Conservation (phyloP, 2,329 filamentous ascomycete species). For the Ophiosphaerella narmari region DNA sequence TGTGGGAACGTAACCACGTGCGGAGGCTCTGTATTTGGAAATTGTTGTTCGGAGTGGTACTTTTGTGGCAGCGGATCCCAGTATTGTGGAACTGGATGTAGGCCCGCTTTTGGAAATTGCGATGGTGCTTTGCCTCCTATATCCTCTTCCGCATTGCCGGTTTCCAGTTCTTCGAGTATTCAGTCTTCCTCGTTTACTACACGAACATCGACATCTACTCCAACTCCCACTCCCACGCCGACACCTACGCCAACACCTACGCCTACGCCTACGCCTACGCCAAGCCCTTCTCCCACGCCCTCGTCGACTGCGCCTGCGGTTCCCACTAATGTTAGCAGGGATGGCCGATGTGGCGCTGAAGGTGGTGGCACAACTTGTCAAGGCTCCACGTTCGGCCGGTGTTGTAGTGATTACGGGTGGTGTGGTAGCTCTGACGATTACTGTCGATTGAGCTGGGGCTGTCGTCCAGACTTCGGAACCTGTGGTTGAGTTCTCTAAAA, state of each 20-base stretch:
- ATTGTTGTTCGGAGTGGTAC: constrained; percentile 34
- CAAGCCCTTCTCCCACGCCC: constrained; percentile 11
- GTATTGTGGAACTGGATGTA: constrained; percentile 36
- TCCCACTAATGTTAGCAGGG: constrained; percentile 31
- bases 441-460: constrained; percentile 25
- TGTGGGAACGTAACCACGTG: constrained; percentile 39
- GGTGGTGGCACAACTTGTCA: constrained; percentile 26
- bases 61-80: constrained; percentile 27
- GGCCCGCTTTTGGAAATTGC: constrained; percentile 29
- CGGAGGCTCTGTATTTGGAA: constrained; percentile 27
- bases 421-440: constrained; percentile 28
- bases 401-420: constrained; percentile 34
- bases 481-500: constrained; percentile 11
- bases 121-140: constrained; percentile 19
- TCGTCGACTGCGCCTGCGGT: constrained; percentile 15
- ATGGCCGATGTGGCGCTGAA: constrained; percentile 32
- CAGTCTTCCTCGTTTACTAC: constrained; percentile 1
- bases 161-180: constrained; percentile 10
- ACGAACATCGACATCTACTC: background rate
- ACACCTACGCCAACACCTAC: constrained; percentile 16
- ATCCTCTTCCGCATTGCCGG: constrained; percentile 8
- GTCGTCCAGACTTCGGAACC: constrained; percentile 26
- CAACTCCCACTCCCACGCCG: constrained; percentile 6
- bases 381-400: constrained; percentile 29
- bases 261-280: constrained; percentile 15